Percentiles rank a stretch among this genome's conserved stretches.
These are phyloP conservation scores for Eucalyptus polyanthemos DNA, from an alignment of 345 rosid species.

Conservation along the genomic window DNA sequence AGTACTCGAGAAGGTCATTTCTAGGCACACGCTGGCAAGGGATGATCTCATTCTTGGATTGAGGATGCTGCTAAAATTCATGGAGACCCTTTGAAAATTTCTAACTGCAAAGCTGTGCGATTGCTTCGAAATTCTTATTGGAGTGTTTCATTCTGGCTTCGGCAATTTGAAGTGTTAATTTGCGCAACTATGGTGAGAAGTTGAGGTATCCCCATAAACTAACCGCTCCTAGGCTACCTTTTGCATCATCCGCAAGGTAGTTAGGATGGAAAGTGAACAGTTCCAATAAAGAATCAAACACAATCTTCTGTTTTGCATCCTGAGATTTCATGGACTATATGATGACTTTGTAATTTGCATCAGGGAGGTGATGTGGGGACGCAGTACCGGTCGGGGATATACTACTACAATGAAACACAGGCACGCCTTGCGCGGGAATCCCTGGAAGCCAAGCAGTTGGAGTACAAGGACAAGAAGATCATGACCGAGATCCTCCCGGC, in stretches of 20 bases:
- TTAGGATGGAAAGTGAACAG: background rate
- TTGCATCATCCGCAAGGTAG: background rate
- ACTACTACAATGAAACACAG: constrained; percentile 49
- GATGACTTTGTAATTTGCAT: background rate
- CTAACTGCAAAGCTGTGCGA: background rate
- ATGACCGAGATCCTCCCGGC: constrained; percentile 75
- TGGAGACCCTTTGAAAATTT: background rate
- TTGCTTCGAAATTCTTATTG: background rate
- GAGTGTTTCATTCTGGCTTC: background rate
- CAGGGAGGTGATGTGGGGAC: constrained; percentile 79
- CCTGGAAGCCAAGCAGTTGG: constrained; percentile 47
- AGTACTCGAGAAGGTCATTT: background rate
- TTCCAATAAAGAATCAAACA: background rate
- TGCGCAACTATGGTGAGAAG: background rate
- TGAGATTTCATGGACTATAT: background rate
- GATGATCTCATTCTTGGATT: background rate
- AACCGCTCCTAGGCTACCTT: background rate
- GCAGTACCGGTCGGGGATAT: constrained; percentile 85
- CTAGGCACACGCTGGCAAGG: background rate
- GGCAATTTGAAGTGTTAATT: background rate
- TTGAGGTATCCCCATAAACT: background rate
- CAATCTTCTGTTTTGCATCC: background rate
- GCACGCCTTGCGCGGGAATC: constrained; percentile 42
- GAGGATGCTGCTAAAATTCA: background rate
- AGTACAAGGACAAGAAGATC: constrained; percentile 29